Evolutionary conservation across 306 rosid species (phyloP).

Genomic region (Dalbergia oliveri): DNA sequence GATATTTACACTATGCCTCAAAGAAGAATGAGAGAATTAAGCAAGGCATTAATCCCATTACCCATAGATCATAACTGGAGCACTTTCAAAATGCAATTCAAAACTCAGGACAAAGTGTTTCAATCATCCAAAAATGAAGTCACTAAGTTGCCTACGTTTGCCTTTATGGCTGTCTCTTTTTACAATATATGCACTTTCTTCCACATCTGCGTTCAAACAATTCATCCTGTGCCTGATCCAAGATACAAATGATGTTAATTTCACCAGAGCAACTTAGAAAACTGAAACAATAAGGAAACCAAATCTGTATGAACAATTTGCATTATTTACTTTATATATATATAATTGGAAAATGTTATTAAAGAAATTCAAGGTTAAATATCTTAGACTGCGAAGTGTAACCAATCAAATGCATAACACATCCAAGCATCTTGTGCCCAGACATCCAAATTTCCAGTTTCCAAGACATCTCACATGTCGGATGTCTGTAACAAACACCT

Average conservation of each 20-base stretch:
- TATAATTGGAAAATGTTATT: not conserved
- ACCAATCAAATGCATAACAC: not conserved
- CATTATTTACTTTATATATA: constrained; percentile 3
- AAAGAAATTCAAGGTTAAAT: not conserved
- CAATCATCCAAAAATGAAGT: constrained; percentile 80
- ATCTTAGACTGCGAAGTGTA: not conserved
- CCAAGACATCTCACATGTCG: not conserved
- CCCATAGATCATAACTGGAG: constrained; percentile 6
- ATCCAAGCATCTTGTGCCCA: constrained; percentile 22
- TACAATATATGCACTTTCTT: constrained; percentile 71
- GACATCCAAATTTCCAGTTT: constrained; percentile 1
- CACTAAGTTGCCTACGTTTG: constrained; percentile 63
- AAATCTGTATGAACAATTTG: no score
- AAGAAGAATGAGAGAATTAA: constrained; percentile 10
- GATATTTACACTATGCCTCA: no score
- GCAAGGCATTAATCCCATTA: constrained; percentile 13
- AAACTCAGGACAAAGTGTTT: constrained; percentile 21
- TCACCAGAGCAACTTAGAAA: not conserved
- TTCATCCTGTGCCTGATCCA: constrained; percentile 90
- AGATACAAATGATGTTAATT: constrained; percentile 31
- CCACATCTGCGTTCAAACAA: constrained; percentile 74
- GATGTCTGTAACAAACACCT: constrained; percentile 15
- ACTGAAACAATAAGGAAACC: not conserved
- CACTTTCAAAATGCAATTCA: constrained; percentile 8
- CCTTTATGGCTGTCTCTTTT: constrained; percentile 48